Evolutionary conservation across 176 grass and related monocot species (phyloP), one percentile per base, ranked within the genome.

Genomic region (Oryza brachyantha): DNA sequence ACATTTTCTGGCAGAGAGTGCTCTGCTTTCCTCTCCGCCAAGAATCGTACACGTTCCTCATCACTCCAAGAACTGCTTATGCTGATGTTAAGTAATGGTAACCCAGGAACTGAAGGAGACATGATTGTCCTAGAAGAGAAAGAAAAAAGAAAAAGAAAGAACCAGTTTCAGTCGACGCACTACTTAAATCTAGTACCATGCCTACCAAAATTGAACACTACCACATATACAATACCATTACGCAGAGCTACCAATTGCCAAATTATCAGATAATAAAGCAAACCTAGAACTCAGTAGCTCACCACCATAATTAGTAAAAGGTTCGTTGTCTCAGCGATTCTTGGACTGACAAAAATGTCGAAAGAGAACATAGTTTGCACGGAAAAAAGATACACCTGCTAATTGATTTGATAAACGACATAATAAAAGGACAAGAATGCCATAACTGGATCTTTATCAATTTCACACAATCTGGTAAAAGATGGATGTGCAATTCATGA

Each of bases 1-100:
- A 87, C 85, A 8, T 91, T 81, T 3, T 29, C 24, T 5, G 85
- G 89, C 64, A 84, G 43, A 36, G 66, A 48, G 27, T 91, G 81
- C 14, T 62, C 22, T 0, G 42, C 48, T 73, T 85, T 80, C 73
- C 81, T 82, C 65, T 76, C 81, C 0, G 68, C 73, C 34, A 91
- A 27, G 64, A 87, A 91, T 27, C 60, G 79, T n/a, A 91, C 32
- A 68, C 74, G 81, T 46, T 91, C 81, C 75, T 81, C 89, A 37
- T 78, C 81, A 11, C 50, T 77, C 66, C 81, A 91, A 77, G 42
- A 72, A 35, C 37, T 25, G 22, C 14, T 70, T 57, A 91, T 82
- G 63, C 46, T 61, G 52, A 41, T 48, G 36, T 71, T 17, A 45
- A 83, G 79, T 14, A 67, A 35, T 21, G 83, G 1, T 48, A 63